A percentile compares a stretch with the other conserved stretches of the same genome.
These are phyloP conservation scores for Colletotrichum abscissum DNA, from an alignment of 2,329 filamentous ascomycete genomes.

Conservation along the genomic window DNA sequence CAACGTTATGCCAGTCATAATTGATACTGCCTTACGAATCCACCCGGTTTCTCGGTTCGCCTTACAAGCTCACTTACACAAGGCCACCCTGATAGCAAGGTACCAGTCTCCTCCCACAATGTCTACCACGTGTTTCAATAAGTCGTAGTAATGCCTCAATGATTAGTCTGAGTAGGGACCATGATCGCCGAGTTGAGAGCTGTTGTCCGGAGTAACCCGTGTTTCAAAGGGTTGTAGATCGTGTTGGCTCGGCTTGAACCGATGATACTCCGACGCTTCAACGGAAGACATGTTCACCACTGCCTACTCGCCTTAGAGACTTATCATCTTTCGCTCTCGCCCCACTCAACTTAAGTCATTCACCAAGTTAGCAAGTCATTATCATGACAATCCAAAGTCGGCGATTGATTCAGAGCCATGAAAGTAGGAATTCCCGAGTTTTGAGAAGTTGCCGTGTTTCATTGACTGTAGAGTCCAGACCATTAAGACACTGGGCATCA, in stretches of 20 bases:
- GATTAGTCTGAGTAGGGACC: background rate
- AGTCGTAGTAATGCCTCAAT: background rate
- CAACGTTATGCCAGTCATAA: background rate
- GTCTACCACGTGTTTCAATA: background rate
- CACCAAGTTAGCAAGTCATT: fast-evolving
- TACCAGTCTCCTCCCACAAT: background rate
- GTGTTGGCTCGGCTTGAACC: too few relatives aligned
- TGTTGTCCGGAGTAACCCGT: too few relatives aligned
- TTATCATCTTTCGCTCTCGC: background rate
- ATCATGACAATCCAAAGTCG: background rate
- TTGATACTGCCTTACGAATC: background rate
- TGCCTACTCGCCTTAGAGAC: too few relatives aligned
- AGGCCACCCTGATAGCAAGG: background rate
- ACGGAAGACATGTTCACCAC: background rate
- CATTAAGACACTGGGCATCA: background rate
- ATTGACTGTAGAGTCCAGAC: background rate
- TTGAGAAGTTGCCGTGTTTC: background rate
- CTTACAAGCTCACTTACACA: background rate
- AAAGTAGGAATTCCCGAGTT: background rate
- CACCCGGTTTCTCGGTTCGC: background rate
- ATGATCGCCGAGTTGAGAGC: background rate
- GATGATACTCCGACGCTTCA: background rate
- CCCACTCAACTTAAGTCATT: background rate
- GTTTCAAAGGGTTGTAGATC: too few relatives aligned
- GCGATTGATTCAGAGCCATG: background rate